phyloP scores from a whole-genome alignment of 108 stramenopile genomes.

The Conticribra weissflogii region DNA sequence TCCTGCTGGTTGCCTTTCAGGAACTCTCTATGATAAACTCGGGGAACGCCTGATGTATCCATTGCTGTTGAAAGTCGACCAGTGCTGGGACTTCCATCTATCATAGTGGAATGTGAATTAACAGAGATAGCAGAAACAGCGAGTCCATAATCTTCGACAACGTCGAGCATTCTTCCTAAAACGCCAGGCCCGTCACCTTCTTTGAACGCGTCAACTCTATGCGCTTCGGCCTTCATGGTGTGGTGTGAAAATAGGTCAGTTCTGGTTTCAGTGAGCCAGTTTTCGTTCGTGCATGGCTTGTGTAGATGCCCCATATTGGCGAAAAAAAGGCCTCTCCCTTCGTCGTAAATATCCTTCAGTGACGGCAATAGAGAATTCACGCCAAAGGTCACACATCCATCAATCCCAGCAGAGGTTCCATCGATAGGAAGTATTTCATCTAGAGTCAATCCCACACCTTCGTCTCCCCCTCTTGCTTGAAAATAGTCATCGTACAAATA shows the following conservation, averaged over 20 bases:
- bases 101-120: conserved; percentile 19
- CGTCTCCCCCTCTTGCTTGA: conserved; percentile 40
- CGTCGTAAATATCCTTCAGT: conserved; percentile 48
- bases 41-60: conserved; percentile 24
- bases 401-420: conserved; percentile 37
- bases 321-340: conserved; percentile 48
- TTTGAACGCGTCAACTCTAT: conserved; percentile 43
- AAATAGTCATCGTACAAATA: conserved; percentile 37
- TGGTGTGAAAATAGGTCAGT: conserved; percentile 46
- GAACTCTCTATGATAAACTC: conserved; percentile 33
- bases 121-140: conserved; percentile 39
- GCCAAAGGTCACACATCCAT: conserved; percentile 51
- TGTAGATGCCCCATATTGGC: conserved; percentile 49
- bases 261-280: conserved; percentile 46
- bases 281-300: conserved; percentile 41
- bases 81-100: conserved; percentile 36
- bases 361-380: conserved; percentile 42
- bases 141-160: conserved; percentile 37
- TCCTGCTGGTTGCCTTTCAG: conserved; percentile 29
- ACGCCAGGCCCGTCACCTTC: conserved; percentile 46
- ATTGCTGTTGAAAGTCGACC: conserved; percentile 37
- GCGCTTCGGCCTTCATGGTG: conserved; percentile 30
- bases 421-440: conserved; percentile 44
- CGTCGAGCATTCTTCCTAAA: conserved; percentile 45
- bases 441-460: conserved; percentile 32